Evolutionary conservation across 306 rosid genomes (phyloP).

Genomic region (Urtica urens): DNA sequence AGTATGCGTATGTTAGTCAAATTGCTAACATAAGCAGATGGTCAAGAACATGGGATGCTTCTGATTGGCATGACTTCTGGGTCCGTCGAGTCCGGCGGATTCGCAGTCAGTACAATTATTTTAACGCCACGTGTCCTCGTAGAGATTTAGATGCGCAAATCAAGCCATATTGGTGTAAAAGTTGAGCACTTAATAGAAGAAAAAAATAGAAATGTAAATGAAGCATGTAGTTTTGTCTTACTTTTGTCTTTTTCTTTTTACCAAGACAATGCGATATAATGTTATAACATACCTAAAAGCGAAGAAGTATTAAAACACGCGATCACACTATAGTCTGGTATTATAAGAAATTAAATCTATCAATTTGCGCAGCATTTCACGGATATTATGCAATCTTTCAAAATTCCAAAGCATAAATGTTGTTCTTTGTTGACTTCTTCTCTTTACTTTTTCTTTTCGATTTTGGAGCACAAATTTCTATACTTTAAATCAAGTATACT

Average conservation of each 20-base stretch:
- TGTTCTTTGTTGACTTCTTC: too few species aligned
- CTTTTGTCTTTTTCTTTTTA: neutral
- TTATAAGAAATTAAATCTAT: too few species aligned
- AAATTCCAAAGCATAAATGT: too few species aligned
- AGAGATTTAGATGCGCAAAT: constrained; percentile 1
- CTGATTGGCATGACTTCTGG: neutral
- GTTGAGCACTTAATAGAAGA: too few species aligned
- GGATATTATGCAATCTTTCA: too few species aligned
- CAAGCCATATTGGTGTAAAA: neutral
- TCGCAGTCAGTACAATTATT: neutral
- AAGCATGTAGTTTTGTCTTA: too few species aligned
- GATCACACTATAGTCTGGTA: too few species aligned
- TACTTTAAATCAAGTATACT: too few species aligned
- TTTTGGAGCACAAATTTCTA: too few species aligned
- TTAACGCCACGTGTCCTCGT: constrained; percentile 7
- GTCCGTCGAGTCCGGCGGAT: neutral
- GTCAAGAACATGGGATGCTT: constrained; percentile 15
- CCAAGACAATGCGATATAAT: neutral
- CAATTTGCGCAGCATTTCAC: too few species aligned
- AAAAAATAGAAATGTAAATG: too few species aligned
- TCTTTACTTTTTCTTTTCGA: too few species aligned
- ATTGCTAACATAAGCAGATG: neutral
- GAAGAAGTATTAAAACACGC: neutral
- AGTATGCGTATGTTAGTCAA: neutral
- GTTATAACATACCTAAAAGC: neutral